Evolutionary conservation across 2,329 filamentous ascomycete genomes (phyloP).

Genomic region (Pseudogymnoascus sp.): DNA sequence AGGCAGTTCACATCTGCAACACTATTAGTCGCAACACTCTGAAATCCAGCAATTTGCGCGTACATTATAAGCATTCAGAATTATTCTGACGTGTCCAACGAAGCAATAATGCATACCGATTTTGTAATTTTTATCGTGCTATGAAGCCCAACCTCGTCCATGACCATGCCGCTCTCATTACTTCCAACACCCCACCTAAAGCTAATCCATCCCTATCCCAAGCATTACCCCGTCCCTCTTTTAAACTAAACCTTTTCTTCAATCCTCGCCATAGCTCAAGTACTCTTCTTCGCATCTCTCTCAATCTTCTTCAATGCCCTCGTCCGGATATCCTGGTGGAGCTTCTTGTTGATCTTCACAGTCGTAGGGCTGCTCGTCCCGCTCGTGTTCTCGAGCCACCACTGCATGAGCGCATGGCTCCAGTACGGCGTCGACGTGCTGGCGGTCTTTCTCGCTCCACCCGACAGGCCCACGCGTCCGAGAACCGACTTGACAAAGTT

Average conservation of each 20-base stretch:
- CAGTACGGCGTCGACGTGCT: constrained; percentile 89
- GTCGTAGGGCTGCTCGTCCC: constrained; percentile 50
- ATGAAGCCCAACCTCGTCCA: not conserved
- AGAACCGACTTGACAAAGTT: constrained; percentile 73
- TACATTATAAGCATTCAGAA: not conserved
- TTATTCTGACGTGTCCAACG: not conserved
- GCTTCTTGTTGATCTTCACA: constrained; percentile 52
- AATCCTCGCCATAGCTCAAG: not conserved
- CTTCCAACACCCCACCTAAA: not conserved
- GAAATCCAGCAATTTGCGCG: not conserved
- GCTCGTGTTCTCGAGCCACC: constrained; percentile 57
- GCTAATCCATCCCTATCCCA: not conserved
- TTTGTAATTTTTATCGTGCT: not conserved
- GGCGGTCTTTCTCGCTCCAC: constrained; percentile 68
- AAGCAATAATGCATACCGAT: not conserved
- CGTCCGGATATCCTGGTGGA: constrained; percentile 61
- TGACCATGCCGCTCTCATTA: not conserved
- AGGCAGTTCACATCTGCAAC: not conserved
- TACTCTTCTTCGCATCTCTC: constrained; percentile 50
- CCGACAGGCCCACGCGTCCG: constrained; percentile 68
- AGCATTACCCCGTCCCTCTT: not conserved
- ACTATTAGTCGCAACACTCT: not conserved
- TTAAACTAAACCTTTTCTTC: not conserved
- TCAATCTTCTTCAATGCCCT: constrained; percentile 63
- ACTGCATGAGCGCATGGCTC: constrained; percentile 84